Evolutionary conservation across 2,329 filamentous ascomycete genomes (phyloP), one percentile per base, ranked within the genome.

Genomic region (Microsporum ferrugineum): DNA sequence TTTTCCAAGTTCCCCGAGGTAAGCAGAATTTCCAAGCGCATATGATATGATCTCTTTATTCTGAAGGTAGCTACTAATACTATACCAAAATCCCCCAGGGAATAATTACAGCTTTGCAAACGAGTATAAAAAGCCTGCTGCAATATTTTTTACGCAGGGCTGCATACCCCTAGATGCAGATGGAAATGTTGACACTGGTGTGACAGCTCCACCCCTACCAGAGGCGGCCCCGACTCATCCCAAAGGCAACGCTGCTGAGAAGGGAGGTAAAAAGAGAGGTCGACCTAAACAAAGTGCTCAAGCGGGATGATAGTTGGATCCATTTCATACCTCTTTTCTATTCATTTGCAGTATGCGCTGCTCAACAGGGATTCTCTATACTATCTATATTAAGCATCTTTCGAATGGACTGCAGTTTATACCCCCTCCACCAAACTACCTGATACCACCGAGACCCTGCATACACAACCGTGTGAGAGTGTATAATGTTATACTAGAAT

Each of bases 1-100:
- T 91, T 73, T 97, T 89, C 82, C 91, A 96, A 73, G 91, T 99
- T 64, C 94, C 94, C 29, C 84, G 92, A 84, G 92, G 92, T 96
- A 76, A 80, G 66, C 53, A 63, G 14, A 60, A 57, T 17, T 38
- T 31, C n/a, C 33, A 39, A 31, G 14, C 12, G 33, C 47, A n/a
- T 34, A 5, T 10, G 14, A 5, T 45, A 45, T 45, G 14, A 23
- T 17, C 5, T 17, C 17, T 45, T n/a, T 7, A 7, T 58, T 29
- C 41, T n/a, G 57, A 23, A 36, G 59, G n/a, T 63, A 17, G 57
- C 33, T 47, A 39, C 53, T 57, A 34, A 39, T 17, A 5, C 10
- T 8, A 39, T 57, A 43, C 8, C 12, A 6, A 27, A 29, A 23
- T 43, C 61, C 62, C 61, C 61, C 65, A 96, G 92, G 92, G 58